phyloP scores from a whole-genome alignment of 192 early-diverging fungal species.

The Coemansia sp. region DNA sequence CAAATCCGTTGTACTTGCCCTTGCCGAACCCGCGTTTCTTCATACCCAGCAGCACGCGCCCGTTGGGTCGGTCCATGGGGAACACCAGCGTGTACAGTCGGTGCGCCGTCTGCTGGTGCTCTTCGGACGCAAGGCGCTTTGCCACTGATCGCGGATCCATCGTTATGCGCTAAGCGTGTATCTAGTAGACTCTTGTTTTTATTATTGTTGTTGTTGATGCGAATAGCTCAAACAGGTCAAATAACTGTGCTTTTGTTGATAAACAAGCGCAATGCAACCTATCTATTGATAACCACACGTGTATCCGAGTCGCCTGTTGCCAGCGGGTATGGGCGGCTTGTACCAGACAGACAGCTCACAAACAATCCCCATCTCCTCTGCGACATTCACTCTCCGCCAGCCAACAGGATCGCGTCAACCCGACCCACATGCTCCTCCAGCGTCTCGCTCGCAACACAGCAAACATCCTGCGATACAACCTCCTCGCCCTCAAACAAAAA shows the following conservation, averaged over 20 bases:
- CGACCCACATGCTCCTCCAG: conserved; percentile 1
- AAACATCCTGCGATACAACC: conserved; percentile 13
- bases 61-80: conserved; percentile 15
- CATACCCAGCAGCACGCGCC: conserved; percentile 65
- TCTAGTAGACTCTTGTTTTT: too few relatives aligned
- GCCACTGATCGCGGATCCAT: conserved; percentile 38
- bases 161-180: too few relatives aligned
- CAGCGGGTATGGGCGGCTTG: not conserved
- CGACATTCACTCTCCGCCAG: not conserved
- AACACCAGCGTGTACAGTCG: conserved; percentile 46
- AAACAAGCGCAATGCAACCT: not conserved
- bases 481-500: conserved; percentile 24
- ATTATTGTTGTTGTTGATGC: too few relatives aligned
- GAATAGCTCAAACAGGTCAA: too few relatives aligned
- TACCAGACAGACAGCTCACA: not conserved
- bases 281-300: too few relatives aligned
- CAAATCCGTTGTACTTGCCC: conserved; percentile 71
- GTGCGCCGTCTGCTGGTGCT: conserved; percentile 21
- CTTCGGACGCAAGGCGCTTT: conserved; percentile 30
- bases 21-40: conserved; percentile 80
- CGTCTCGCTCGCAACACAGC: not conserved
- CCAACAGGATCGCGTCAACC: not conserved
- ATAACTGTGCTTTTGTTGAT: not conserved
- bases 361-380: not conserved
- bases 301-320: too few relatives aligned